Evolutionary conservation across 2,329 filamentous ascomycete species (phyloP).

Genomic region (Curvularia sp.): DNA sequence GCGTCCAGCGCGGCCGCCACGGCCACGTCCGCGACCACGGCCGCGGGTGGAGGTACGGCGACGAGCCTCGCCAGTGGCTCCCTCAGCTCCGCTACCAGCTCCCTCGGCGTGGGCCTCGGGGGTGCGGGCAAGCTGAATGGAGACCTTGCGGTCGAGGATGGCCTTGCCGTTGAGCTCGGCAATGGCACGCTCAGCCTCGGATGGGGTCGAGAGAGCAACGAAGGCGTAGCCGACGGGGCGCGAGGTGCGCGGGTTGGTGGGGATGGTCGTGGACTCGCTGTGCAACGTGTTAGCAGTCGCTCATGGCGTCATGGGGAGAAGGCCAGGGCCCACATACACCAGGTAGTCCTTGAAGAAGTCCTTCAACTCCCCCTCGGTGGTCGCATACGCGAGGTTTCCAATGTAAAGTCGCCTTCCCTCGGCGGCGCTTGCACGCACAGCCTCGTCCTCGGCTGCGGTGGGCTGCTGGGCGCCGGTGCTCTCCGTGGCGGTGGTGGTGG

Average conservation of each 20-base stretch:
- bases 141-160: conserved; percentile 98
- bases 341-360: conserved; percentile 99
- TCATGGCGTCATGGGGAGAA: conserved; percentile 26
- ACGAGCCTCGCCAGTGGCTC: conserved; percentile 69
- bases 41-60: conserved; percentile 63
- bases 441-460: conserved; percentile 80
- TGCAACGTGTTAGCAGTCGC: conserved; percentile 35
- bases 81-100: conserved; percentile 75
- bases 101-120: conserved; percentile 84
- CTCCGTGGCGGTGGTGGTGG: conserved; percentile 51
- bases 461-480: conserved; percentile 65
- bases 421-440: conserved; percentile 94
- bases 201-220: conserved; percentile 93
- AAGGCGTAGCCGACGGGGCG: conserved; percentile 99
- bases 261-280: conserved; percentile 98
- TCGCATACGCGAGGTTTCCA: conserved; percentile 99
- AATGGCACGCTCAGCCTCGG: conserved; percentile 95
- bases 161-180: conserved; percentile 92
- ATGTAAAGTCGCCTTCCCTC: conserved; percentile 99
- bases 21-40: conserved; percentile 64
- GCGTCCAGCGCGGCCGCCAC: conserved; percentile 65
- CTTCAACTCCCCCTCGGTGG: conserved; percentile 99
- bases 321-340: conserved; percentile 74
- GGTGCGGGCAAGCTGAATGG: conserved; percentile 97
- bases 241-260: conserved; percentile 98